Percentiles rank a stretch among this genome's conserved stretches.
Evolutionary conservation across 1,139 yeast genomes (phyloP).

Genomic region (Protomyces macrosporus): DNA sequence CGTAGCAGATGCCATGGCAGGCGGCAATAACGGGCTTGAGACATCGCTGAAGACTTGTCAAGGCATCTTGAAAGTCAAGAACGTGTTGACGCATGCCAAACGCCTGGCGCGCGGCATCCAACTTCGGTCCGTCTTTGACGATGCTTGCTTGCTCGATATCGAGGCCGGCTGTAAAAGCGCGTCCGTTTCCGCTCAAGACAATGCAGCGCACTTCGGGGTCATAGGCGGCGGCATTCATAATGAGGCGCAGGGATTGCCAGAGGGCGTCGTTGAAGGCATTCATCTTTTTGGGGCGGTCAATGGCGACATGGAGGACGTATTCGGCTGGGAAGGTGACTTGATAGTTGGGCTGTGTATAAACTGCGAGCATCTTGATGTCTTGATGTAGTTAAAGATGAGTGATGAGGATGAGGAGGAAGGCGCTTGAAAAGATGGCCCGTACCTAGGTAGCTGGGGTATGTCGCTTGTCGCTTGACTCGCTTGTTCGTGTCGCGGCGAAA

Average conservation of each 20-base stretch:
- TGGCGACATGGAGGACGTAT: constrained; percentile 55
- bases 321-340: constrained; percentile 40
- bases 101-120: constrained; percentile 9
- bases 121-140: neutral
- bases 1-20: constrained; percentile 49
- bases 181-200: constrained; percentile 55
- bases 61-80: constrained; percentile 25
- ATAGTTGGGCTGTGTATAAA: constrained; percentile 7
- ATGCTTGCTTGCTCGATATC: constrained; percentile 45
- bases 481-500: no score
- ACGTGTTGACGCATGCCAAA: constrained; percentile 10
- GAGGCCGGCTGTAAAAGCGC: constrained; percentile 62
- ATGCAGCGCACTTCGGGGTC: constrained; percentile 50
- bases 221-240: constrained; percentile 48
- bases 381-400: neutral
- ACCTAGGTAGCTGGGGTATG: neutral
- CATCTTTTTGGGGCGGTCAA: constrained; percentile 52
- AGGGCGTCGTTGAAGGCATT: constrained; percentile 19
- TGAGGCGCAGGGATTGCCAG: constrained; percentile 54
- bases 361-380: neutral
- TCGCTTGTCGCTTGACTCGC: neutral
- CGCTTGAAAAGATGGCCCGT: neutral
- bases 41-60: constrained; percentile 6
- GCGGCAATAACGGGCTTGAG: constrained; percentile 43
- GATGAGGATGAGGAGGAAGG: neutral